Base-by-base conservation (phyloP, 148 eudicot genomes). In the Selenicereus undatus region DNA sequence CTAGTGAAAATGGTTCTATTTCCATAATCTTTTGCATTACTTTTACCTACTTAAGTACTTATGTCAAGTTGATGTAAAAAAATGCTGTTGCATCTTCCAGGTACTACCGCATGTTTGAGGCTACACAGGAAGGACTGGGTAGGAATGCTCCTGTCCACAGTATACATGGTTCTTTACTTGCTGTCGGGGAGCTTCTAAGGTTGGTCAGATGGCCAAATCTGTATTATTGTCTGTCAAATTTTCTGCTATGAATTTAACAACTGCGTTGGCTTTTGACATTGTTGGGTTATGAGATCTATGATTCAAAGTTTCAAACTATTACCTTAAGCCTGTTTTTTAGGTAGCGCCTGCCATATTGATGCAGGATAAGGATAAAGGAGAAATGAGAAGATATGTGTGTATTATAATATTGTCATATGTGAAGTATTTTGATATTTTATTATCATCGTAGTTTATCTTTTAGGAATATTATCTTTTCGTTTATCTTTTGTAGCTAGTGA, bases 61-160 rank as follows among this genome's bases (percentile, higher is more conserved):
- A 30, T 75, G 60, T 26, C 58, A 22, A 51, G n/a, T 11, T 27
- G 58, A 26, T 30, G 35, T 27, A 18, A 22, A 21, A 20, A 24
- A n/a, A 30, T 58, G 18, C 2, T 84, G 45, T 70, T 81, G 42
- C 65, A 72, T 80, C 43, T 76, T 71, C 71, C 83, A 96, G 99
- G 99, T 96, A 96, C 84, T 96, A 96, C 73, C 93, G 95, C 52
- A 92, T 96, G 99, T 92, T 93, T 88, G 99, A 93, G 90, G 99
- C 98, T 83, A 91, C 99, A 74, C 98, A 92, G 84, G 98, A 93
- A 80, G 99, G 98, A 42, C 86, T 96, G 86, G 98, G 95, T 58
- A 91, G 72, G 87, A 96, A 91, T 88, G 98, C 99, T 76, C 95
- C 98, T 76, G 87, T 96, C 81, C 97, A 93, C 83, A 93, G 99